Conservation (phyloP, 169 alveolate species). For the Sarcocystis neurona region DNA sequence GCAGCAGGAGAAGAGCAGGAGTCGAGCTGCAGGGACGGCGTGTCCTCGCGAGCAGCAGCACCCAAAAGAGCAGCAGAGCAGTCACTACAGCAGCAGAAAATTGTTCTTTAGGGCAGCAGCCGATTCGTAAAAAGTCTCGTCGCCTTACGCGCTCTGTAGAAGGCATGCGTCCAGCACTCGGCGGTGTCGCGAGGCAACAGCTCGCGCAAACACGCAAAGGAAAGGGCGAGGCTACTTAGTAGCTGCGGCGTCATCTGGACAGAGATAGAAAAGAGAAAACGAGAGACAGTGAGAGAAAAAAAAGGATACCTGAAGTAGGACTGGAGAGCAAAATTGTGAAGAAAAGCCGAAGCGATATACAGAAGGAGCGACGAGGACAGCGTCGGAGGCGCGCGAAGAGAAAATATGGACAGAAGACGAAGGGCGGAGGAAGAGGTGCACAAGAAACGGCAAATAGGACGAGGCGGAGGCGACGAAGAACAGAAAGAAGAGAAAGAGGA, state of each 20-base stretch:
- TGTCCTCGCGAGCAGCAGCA: too few species aligned
- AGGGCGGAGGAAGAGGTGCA: too few species aligned
- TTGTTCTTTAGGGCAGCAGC: neutral
- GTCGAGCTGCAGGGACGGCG: too few species aligned
- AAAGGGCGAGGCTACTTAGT: conserved; percentile 22
- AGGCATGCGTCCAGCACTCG: neutral
- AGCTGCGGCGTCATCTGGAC: conserved; percentile 34
- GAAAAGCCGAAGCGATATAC: too few species aligned
- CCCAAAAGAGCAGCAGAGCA: too few species aligned
- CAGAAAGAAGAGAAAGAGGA: too few species aligned
- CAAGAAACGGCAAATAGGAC: too few species aligned
- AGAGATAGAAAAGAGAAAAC: neutral
- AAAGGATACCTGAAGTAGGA: neutral
- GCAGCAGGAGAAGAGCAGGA: too few species aligned
- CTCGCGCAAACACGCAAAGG: neutral
- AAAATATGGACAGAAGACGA: neutral
- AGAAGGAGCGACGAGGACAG: neutral
- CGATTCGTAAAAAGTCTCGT: neutral
- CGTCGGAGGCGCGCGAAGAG: neutral
- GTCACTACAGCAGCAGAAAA: too few species aligned
- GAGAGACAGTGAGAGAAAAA: neutral
- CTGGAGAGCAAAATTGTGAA: too few species aligned
- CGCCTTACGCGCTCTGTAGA: neutral
- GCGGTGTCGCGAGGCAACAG: neutral
- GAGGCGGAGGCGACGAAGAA: too few species aligned